A percentile compares a stretch with the other conserved stretches of the same genome.
Evolutionary conservation across 176 grass and related monocot genomes (phyloP).

Genomic region (Triticum dicoccoides): DNA sequence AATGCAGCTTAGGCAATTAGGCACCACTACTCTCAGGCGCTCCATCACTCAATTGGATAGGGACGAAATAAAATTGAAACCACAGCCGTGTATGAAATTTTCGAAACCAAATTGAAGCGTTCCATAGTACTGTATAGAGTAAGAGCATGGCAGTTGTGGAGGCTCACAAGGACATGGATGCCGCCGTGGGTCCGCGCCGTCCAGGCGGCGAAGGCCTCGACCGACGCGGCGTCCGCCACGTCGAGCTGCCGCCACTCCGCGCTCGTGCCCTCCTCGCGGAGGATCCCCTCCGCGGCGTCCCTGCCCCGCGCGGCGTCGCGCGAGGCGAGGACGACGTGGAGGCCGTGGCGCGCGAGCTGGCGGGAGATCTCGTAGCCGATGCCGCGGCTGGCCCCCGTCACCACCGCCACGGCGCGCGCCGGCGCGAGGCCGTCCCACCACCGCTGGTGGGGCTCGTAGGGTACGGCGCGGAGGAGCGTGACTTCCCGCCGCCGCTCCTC

Average conservation of each 20-base stretch:
- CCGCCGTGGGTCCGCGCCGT: conserved; percentile 38
- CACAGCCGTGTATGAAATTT: not conserved
- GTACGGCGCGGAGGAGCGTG: conserved; percentile 51
- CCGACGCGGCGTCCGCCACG: conserved; percentile 53
- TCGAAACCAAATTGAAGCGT: not conserved
- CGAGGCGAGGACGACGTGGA: conserved; percentile 75
- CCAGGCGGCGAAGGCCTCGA: conserved; percentile 62
- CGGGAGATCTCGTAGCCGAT: conserved; percentile 78
- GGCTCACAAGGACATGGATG: conserved; percentile 79
- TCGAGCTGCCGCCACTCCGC: conserved; percentile 65
- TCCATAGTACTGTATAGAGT: not conserved
- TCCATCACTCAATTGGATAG: not conserved
- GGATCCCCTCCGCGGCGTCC: conserved; percentile 27
- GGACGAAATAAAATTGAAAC: not conserved
- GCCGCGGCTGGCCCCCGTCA: conserved; percentile 79
- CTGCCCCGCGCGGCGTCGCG: conserved; percentile 44
- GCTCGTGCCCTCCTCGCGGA: conserved; percentile 17
- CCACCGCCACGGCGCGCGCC: conserved; percentile 57
- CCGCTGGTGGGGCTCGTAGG: conserved; percentile 50
- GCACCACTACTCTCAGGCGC: not conserved
- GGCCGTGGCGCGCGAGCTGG: conserved; percentile 59
- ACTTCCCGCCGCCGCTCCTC: conserved; percentile 67
- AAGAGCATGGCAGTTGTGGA: not conserved
- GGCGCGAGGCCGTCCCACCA: conserved; percentile 29
- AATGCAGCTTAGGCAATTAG: not conserved